These are phyloP conservation scores for Rosa chinensis DNA, from an alignment of 306 rosid genomes.

Conservation along the genomic window DNA sequence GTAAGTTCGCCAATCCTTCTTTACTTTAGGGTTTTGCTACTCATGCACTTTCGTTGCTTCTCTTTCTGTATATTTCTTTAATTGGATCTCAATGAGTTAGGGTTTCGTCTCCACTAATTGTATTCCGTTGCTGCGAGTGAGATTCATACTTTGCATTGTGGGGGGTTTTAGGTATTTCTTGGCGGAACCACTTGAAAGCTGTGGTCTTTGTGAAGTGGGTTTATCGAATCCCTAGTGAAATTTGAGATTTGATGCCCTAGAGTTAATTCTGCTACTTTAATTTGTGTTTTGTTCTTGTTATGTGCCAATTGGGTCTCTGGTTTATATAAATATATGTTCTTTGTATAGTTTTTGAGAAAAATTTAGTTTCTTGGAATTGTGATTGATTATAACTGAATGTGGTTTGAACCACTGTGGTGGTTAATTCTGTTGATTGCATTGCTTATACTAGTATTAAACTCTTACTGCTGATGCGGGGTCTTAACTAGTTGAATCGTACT, in stretches of 20 bases:
- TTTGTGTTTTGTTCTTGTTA: neutral
- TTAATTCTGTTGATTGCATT: slow-evolving; percentile 1
- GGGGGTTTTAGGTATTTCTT: neutral
- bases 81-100: slow-evolving; percentile 1
- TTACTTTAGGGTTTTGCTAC: neutral
- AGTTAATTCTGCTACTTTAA: neutral
- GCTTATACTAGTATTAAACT: neutral
- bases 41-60: neutral
- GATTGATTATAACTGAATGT: neutral
- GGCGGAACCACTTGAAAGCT: neutral
- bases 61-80: neutral
- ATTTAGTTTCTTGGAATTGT: neutral
- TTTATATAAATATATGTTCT: neutral
- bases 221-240: neutral
- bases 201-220: slow-evolving; percentile 16
- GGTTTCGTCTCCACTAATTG: neutral
- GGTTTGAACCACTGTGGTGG: neutral
- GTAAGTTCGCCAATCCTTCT: slow-evolving; percentile 3
- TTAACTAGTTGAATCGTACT: neutral
- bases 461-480: neutral
- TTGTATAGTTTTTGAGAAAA: neutral
- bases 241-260: neutral
- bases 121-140: neutral
- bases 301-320: no score
- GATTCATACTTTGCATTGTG: neutral